phyloP scores from a whole-genome alignment of 345 rosid genomes.

The Hevea brasiliensis region DNA sequence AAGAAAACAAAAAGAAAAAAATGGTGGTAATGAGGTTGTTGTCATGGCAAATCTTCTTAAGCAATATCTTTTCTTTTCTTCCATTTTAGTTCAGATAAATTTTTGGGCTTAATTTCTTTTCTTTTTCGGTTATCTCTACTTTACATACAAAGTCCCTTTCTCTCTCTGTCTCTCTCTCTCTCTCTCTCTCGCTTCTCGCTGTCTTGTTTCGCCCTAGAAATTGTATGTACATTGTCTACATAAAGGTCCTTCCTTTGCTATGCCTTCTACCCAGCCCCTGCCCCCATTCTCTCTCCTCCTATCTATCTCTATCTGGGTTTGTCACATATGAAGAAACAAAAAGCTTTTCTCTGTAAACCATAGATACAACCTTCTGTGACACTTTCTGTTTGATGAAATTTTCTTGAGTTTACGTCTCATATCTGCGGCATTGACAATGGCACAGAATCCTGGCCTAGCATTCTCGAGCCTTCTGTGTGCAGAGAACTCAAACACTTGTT shows the following conservation, averaged over 20 bases:
- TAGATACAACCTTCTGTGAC: background rate
- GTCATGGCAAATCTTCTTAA: background rate
- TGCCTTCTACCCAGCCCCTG: slow-evolving; percentile 7
- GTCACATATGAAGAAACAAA: too few species aligned
- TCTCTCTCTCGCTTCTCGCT: background rate
- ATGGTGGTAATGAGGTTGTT: background rate
- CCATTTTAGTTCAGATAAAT: background rate
- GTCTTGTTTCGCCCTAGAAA: slow-evolving; percentile 1
- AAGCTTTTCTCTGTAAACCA: too few species aligned
- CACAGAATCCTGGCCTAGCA: background rate
- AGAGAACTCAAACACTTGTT: slow-evolving; percentile 12
- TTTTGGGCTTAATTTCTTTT: background rate
- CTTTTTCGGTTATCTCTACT: background rate
- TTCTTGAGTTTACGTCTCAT: slow-evolving; percentile 2
- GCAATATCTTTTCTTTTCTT: background rate
- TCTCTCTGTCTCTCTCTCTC: too few species aligned
- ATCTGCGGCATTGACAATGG: background rate
- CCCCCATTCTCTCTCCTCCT: background rate
- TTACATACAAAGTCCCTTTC: background rate
- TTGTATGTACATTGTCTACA: slow-evolving; percentile 12
- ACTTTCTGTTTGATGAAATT: slow-evolving; percentile 3
- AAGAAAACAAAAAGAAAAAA: background rate
- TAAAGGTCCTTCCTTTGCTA: slow-evolving; percentile 5
- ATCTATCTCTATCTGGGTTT: background rate
- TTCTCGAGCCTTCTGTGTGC: slow-evolving; percentile 1